phyloP scores from a whole-genome alignment of 768 basidiomycete species.

The Xerocomellus chrysenteron region DNA sequence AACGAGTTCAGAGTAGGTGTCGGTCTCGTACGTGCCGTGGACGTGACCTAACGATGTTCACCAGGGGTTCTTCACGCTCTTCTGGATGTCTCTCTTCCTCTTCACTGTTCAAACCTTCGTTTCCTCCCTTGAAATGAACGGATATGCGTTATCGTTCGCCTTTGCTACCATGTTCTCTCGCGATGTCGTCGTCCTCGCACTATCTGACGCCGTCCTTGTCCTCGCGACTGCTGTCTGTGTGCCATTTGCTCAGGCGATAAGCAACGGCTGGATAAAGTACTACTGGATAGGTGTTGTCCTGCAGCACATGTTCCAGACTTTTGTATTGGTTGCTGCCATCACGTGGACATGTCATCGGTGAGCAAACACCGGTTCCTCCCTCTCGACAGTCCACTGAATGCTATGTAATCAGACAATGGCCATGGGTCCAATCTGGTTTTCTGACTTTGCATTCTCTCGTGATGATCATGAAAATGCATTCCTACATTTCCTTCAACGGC shows the following conservation, averaged over 20 bases:
- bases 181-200: conserved; percentile 77
- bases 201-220: conserved; percentile 84
- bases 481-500: conserved; percentile 87
- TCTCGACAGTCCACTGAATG: background rate
- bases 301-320: conserved; percentile 80
- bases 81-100: conserved; percentile 89
- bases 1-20: conserved; percentile 79
- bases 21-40: background rate
- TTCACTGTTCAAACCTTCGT: conserved; percentile 78
- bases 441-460: conserved; percentile 84
- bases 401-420: conserved; percentile 70
- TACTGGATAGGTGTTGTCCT: conserved; percentile 71
- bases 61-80: conserved; percentile 92
- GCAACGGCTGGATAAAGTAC: conserved; percentile 78
- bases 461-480: conserved; percentile 96
- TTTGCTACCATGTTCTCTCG: conserved; percentile 88
- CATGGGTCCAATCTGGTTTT: conserved; percentile 95
- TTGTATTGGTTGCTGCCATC: conserved; percentile 69
- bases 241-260: conserved; percentile 75
- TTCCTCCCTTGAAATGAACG: conserved; percentile 71
- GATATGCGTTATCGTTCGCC: conserved; percentile 70
- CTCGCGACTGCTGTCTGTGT: conserved; percentile 74
- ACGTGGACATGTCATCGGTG: conserved; percentile 90
- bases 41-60: conserved; percentile 1
- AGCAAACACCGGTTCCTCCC: conserved; percentile 11